Conservation (phyloP, 257 asterid genomes). For the Verbena officinalis region DNA sequence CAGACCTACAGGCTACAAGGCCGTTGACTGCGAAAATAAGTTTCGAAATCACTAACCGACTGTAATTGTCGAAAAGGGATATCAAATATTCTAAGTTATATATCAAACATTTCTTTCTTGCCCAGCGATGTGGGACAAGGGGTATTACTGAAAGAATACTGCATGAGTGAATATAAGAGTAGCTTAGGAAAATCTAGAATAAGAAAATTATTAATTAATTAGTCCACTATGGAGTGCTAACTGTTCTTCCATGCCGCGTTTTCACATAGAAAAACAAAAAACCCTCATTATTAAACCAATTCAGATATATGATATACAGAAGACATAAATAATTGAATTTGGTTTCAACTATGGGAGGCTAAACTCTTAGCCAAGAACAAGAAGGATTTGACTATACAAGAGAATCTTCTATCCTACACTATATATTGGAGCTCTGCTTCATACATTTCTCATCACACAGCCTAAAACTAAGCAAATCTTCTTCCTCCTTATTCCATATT, state of each 20-base stretch:
- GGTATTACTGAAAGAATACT: no score
- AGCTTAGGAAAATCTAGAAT: no score
- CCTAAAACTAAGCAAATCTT: neutral
- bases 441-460: constrained; percentile 5
- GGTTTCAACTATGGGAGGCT: neutral
- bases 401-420: constrained; percentile 25
- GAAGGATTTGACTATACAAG: neutral
- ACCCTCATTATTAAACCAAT: constrained; percentile 7
- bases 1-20: no score
- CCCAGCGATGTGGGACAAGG: no score
- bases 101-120: no score
- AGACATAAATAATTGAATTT: neutral
- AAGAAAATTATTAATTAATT: no score
- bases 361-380: neutral
- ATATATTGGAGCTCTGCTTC: constrained; percentile 16
- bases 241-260: neutral
- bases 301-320: neutral
- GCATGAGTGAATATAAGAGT: no score
- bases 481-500: neutral
- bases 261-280: neutral
- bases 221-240: neutral
- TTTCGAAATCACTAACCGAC: no score
- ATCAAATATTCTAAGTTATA: no score
- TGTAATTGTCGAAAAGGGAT: no score
- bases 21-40: no score